A percentile compares a stretch with the other conserved stretches of the same genome.
Evolutionary conservation across 768 basidiomycete species (phyloP).

Genomic region (Mycena leptocephala): DNA sequence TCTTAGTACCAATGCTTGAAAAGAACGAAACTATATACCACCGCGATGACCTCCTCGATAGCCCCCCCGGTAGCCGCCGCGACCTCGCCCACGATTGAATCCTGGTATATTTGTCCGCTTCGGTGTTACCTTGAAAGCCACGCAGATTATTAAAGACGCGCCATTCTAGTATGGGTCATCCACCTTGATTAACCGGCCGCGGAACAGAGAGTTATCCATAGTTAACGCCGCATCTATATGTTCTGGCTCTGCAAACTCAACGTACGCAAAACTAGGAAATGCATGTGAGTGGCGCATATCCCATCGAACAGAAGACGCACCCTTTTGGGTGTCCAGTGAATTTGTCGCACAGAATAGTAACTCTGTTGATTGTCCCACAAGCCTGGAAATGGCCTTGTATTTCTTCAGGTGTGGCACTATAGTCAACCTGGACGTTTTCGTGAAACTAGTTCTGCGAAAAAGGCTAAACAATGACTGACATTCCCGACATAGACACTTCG

Average conservation of each 20-base stretch:
- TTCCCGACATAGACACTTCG: slow-evolving; percentile 97
- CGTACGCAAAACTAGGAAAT: slow-evolving; percentile 90
- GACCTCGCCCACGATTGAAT: slow-evolving; percentile 87
- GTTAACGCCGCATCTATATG: slow-evolving; percentile 93
- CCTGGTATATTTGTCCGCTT: slow-evolving; percentile 98
- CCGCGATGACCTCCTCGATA: slow-evolving; percentile 69
- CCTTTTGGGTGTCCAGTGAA: slow-evolving; percentile 99
- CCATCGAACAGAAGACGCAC: slow-evolving; percentile 56
- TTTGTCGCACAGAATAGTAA: slow-evolving; percentile 99
- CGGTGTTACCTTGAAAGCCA: slow-evolving; percentile 80
- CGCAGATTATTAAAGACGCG: background rate
- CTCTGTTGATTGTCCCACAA: slow-evolving; percentile 98
- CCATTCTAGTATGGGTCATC: background rate
- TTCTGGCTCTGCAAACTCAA: slow-evolving; percentile 96
- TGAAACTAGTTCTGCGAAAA: slow-evolving; percentile 23
- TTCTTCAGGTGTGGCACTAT: slow-evolving; percentile 96
- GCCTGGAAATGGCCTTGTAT: slow-evolving; percentile 98
- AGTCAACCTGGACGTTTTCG: slow-evolving; percentile 84
- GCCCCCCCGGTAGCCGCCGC: slow-evolving; percentile 79
- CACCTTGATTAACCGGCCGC: slow-evolving; percentile 94
- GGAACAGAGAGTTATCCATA: slow-evolving; percentile 97
- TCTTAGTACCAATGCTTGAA: background rate
- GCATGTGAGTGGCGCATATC: slow-evolving; percentile 13
- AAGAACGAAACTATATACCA: slow-evolving; percentile 43
- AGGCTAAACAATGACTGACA: slow-evolving; percentile 66